Evolutionary conservation across 148 eudicot species (phyloP), one percentile per base, ranked within the genome.

Genomic region (Diospyros lotus): DNA sequence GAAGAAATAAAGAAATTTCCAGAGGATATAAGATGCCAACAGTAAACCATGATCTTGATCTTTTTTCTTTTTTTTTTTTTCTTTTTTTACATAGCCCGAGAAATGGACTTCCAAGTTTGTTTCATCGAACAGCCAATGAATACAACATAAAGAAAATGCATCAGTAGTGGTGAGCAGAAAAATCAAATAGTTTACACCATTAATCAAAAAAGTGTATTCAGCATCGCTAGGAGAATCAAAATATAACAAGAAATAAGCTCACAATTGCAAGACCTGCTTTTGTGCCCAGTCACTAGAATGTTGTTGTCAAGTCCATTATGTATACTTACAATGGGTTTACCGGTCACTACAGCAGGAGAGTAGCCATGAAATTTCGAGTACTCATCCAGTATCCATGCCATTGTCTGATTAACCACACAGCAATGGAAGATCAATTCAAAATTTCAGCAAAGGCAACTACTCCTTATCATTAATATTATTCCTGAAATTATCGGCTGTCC

Each of bases 301-400:
- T 8, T 5, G 65, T 28, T 58, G 55, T 41, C 3, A 12, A 60
- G 66, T 60, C 6, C 28, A 73, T 61, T 12, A 46, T 4, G 64
- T 8, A 48, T 72, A 84, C 98, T 93, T 87, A 95, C 99, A 74
- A 80, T 84, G 61, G 99, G 99, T 84, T 96, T 96, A 71, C 98
- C 99, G 43, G 99, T 96, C 45, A 96, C 99, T n/a, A 96, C 89
- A 40, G 99, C 99, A 58, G 99, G 99, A 17, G 99, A 96, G 80
- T 96, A 86, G 45, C 99, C 99, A 77, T 96, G 99, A 77, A 96
- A 96, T 65, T 93, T 96, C 9, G 99, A 91, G 84, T 96, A 96
- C 78, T 96, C 99, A 55, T 96, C 99, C 81, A 96, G 77, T 82
- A 96, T 93, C 99, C 99, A 96, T n/a, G 99, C 99, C 99, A 96